Base-by-base conservation (phyloP, 2,329 filamentous ascomycete species). In the Macrophomina phaseolina region DNA sequence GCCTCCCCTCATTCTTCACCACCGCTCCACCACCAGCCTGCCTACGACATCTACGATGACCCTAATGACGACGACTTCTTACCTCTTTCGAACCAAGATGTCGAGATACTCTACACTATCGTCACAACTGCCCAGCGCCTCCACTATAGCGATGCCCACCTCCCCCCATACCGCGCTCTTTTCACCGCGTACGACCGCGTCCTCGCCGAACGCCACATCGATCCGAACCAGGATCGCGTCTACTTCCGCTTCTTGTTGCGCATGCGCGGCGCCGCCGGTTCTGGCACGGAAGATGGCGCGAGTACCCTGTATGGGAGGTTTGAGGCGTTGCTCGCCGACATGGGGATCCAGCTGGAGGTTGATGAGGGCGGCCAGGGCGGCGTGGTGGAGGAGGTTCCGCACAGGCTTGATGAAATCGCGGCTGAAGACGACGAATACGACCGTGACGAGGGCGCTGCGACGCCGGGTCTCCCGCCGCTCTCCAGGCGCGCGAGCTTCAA, bases 141-240 rank as follows among this genome's bases (percentile, higher is more conserved):
- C 36, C 83, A 87, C 1, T 86, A 86, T 65, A n/a, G 36, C 23
- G 38, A n/a, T 5, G 83, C 91, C 3, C 92, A 90, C 66, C 89
- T 58, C 2, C 83, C 91, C 28, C 89, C 91, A 3, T 92, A 90
- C 67, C 89, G 89, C 74, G 92, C 92, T 9, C 85, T 97, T 18
- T 96, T 96, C 79, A 85, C 86, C 64, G 92, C 92, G 36, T 96
- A 96, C 75, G 90, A 95, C 74, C 84, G 87, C 66, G 84, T 94
- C 49, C 85, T 97, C n/a, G 87, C 86, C 5, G 83, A 88, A 70
- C 83, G 91, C 81, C 90, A 88, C 65, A 82, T 92, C 70, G 85
- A 92, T 67, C 85, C 88, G n/a, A 89, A 91, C 72, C 84, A 90
- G 71, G 91, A 94, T 73, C 88, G 89, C 71, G 87, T 91, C 71